Evolutionary conservation across 805 yeast genomes (phyloP).

Genomic region (Saccharomycopsis sp.): DNA sequence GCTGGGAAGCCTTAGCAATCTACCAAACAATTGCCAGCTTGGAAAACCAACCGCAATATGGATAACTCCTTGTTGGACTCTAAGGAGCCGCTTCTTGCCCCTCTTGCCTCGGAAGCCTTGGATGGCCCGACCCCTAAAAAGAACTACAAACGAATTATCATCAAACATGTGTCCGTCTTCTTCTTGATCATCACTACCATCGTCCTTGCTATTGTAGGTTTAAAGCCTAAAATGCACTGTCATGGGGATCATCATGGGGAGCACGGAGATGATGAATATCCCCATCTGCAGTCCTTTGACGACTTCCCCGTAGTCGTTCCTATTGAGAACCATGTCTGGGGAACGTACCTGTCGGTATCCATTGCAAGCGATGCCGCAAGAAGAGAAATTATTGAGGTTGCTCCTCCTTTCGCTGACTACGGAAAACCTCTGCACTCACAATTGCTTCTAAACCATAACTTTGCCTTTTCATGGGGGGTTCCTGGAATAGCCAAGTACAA

Average conservation of each 20-base stretch:
- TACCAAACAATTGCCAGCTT: background rate
- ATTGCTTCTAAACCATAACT: constrained; percentile 38
- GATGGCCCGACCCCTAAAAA: background rate
- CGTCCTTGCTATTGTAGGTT: background rate
- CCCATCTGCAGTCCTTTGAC: background rate
- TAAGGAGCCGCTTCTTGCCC: background rate
- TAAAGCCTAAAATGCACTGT: background rate
- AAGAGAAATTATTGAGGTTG: background rate
- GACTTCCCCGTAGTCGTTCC: background rate
- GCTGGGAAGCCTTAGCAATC: background rate
- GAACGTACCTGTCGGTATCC: background rate
- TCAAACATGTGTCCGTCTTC: background rate
- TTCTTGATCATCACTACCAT: too few relatives aligned
- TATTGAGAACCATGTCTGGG: background rate
- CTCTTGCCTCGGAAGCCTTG: background rate
- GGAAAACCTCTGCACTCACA: constrained; percentile 25
- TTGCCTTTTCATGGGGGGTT: constrained; percentile 55
- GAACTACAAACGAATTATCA: background rate
- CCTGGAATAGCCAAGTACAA: constrained; percentile 37
- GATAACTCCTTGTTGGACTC: background rate
- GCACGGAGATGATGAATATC: too few relatives aligned
- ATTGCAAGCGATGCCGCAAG: background rate
- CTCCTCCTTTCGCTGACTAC: background rate
- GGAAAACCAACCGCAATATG: background rate
- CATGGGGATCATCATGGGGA: too few relatives aligned